phyloP scores from a whole-genome alignment of 2,329 filamentous ascomycete genomes.

The Colletotrichum sublineola region DNA sequence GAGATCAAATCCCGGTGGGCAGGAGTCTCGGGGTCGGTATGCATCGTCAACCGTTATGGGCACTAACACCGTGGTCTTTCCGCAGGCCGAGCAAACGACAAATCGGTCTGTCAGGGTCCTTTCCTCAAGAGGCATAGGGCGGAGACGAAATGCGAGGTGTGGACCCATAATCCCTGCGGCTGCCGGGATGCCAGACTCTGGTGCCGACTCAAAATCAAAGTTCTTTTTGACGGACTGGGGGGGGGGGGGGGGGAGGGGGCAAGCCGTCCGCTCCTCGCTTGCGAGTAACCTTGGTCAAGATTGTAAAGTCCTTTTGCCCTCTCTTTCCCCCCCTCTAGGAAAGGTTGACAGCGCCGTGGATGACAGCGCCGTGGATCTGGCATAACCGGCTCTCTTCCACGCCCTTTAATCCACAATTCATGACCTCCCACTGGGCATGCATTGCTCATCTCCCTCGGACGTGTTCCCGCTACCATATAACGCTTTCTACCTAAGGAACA shows the following conservation, averaged over 20 bases:
- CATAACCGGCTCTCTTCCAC: not conserved
- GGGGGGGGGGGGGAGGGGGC: not conserved
- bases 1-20: not conserved
- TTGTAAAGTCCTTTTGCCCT: not conserved
- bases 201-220: slow-evolving; percentile 28
- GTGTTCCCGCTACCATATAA: not conserved
- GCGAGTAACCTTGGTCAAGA: not conserved
- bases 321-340: not conserved
- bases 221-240: slow-evolving; percentile 16
- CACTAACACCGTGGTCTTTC: not conserved
- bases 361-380: not conserved
- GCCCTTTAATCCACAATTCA: not conserved
- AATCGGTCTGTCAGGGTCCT: slow-evolving; percentile 1
- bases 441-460: slow-evolving; percentile 35
- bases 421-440: slow-evolving; percentile 12
- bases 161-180: slow-evolving; percentile 2
- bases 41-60: not conserved
- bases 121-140: slow-evolving; percentile 14
- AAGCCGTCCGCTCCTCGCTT: slow-evolving; percentile 3
- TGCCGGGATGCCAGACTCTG: slow-evolving; percentile 15
- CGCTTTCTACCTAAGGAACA: slow-evolving; percentile 8
- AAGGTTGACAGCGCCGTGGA: not conserved
- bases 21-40: not conserved
- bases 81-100: slow-evolving; percentile 2
- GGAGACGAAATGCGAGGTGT: slow-evolving; percentile 28